These are phyloP conservation scores for Boletus rex-veris DNA, from an alignment of 768 basidiomycete species.

Conservation along the genomic window DNA sequence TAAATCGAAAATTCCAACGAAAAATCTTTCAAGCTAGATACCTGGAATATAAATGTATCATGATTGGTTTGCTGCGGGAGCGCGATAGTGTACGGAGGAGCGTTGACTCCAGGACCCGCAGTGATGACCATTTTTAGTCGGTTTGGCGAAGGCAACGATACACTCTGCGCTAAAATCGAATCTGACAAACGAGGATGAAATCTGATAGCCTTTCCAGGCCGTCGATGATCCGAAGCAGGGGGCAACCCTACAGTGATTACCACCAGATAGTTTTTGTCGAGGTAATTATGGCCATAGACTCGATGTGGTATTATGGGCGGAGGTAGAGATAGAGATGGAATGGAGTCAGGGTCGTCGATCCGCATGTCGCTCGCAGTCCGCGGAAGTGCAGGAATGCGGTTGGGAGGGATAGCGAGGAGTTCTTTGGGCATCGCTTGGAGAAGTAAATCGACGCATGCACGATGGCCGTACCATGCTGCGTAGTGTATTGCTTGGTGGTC, in stretches of 20 bases:
- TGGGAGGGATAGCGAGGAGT: slow-evolving; percentile 12
- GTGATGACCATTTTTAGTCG: slow-evolving; percentile 96
- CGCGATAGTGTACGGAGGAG: slow-evolving; percentile 87
- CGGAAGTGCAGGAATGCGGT: slow-evolving; percentile 19
- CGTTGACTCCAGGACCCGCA: slow-evolving; percentile 74
- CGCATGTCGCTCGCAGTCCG: slow-evolving; percentile 32
- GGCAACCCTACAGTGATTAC: slow-evolving; percentile 75
- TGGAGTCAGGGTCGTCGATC: slow-evolving; percentile 80
- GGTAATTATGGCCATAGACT: slow-evolving; percentile 94
- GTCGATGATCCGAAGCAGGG: slow-evolving; percentile 36
- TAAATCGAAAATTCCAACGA: slow-evolving; percentile 91
- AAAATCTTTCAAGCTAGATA: slow-evolving; percentile 66
- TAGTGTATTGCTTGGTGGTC: slow-evolving; percentile 87
- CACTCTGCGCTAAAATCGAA: slow-evolving; percentile 61
- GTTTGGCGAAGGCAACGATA: slow-evolving; percentile 63
- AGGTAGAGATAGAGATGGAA: slow-evolving; percentile 91
- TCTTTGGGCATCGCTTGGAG: slow-evolving; percentile 37
- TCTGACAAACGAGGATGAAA: slow-evolving; percentile 74
- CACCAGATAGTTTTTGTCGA: slow-evolving; percentile 82
- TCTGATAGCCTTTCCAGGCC: slow-evolving; percentile 50
- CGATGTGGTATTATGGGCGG: slow-evolving; percentile 98
- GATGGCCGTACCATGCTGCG: slow-evolving; percentile 94
- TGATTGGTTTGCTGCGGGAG: slow-evolving; percentile 72
- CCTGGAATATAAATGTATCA: slow-evolving; percentile 84
- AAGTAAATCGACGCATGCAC: slow-evolving; percentile 60